phyloP scores from a whole-genome alignment of 2,329 filamentous ascomycete genomes.

The Cercospora berteroae region DNA sequence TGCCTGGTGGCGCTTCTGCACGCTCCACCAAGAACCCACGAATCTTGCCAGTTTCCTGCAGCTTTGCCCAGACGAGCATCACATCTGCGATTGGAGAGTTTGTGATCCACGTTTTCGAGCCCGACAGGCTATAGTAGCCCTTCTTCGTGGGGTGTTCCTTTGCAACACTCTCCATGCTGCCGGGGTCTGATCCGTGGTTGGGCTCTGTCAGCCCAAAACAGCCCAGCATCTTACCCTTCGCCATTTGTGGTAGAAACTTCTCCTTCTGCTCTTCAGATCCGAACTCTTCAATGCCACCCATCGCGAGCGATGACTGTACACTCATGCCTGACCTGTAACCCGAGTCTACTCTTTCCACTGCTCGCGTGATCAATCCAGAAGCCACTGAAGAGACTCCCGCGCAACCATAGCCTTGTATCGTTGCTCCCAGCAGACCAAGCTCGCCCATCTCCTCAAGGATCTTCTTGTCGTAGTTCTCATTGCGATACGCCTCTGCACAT shows the following conservation, averaged over 20 bases:
- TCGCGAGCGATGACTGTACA: conserved; percentile 86
- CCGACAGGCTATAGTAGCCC: conserved; percentile 75
- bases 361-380: conserved; percentile 83
- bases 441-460: conserved; percentile 92
- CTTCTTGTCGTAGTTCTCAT: conserved; percentile 80
- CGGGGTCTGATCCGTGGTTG: conserved; percentile 88
- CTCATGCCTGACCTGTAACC: conserved; percentile 92
- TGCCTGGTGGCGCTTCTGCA: conserved; percentile 78
- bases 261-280: conserved; percentile 86
- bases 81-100: conserved; percentile 88
- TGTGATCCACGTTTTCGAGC: conserved; percentile 92
- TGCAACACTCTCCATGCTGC: conserved; percentile 85
- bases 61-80: conserved; percentile 86
- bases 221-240: conserved; percentile 76
- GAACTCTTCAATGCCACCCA: conserved; percentile 88
- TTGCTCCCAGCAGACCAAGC: conserved; percentile 81
- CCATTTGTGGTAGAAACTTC: conserved; percentile 74
- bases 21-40: conserved; percentile 88
- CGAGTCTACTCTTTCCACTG: conserved; percentile 86
- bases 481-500: conserved; percentile 71
- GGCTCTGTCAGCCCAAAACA: conserved; percentile 90
- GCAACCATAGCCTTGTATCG: conserved; percentile 83
- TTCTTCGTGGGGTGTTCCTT: conserved; percentile 80
- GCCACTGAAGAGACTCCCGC: conserved; percentile 85
- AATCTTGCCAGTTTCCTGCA: conserved; percentile 89